Base-by-base conservation (phyloP, 208 protist genomes). In the Crithidia acanthocephali region DNA sequence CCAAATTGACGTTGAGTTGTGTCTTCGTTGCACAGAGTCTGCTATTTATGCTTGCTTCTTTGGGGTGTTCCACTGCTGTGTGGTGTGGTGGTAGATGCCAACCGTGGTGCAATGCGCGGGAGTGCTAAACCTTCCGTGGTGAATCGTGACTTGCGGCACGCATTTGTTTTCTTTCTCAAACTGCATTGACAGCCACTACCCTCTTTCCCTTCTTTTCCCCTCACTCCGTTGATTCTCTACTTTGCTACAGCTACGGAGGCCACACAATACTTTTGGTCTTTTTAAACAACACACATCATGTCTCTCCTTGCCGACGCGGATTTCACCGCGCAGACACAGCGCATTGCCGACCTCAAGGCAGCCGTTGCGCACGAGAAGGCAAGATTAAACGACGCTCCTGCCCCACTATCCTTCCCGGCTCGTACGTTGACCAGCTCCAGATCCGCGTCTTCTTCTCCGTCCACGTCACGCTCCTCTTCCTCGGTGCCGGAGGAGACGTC, bases 301-400 rank as follows among this genome's bases (percentile, higher is more conserved):
- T 22, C 32, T 8, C 32, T 27, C 55, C 16, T 2, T 27, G n/a
- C 25, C 2, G 32, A 44, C 20, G 4, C 20, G 1, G 55, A 44
- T 32, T 37, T 53, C 25, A 37, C 23, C 8, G 42, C 40, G 44
- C 59, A 65, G 27, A 11, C 35, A 23, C 40, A 25, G 37, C 59
- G 42, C 44, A 65, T 53, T 53, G 59, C 42, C 3, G 44, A 65
- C 7, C 2, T 53, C 16, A 53, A 65, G 27, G 59, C 59, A 25
- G 42, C 44, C 7, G 40, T 53, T 16, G 15, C 13, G 8, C 59
- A 27, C 22, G 59, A 53, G 18, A 18, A 53, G 44, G 42, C 40
- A 18, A 9, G 7, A 20, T 44, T 65, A 4, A 18, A 13, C 4
- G 2, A 47, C 0, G 35, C 4, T 25, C 23, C 33, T 47, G 6